phyloP scores from a whole-genome alignment of 345 rosid species.

The Alliaria petiolata region DNA sequence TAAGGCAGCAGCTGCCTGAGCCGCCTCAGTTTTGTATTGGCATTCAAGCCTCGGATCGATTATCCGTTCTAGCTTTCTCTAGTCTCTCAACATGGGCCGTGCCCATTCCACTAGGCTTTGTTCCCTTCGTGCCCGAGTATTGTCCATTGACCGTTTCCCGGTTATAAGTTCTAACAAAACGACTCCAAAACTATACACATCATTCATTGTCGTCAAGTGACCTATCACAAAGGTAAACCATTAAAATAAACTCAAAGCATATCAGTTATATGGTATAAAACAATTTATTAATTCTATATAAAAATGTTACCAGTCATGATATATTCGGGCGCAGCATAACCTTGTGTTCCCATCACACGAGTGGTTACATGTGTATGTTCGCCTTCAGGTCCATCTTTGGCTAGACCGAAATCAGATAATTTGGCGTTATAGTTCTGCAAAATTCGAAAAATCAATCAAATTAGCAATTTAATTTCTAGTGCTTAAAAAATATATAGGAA shows the following conservation, averaged over 20 bases:
- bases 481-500: neutral
- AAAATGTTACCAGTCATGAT: slow-evolving; percentile 40
- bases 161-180: too few species aligned
- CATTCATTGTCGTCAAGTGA: too few species aligned
- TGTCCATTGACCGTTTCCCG: slow-evolving; percentile 58
- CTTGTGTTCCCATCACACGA: too few species aligned
- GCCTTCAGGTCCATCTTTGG: too few species aligned
- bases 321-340: too few species aligned
- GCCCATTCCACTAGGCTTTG: slow-evolving; percentile 68
- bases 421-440: slow-evolving; percentile 44
- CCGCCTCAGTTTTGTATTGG: slow-evolving; percentile 51
- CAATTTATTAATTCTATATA: neutral
- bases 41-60: slow-evolving; percentile 66
- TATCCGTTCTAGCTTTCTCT: slow-evolving; percentile 42
- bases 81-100: slow-evolving; percentile 52
- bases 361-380: too few species aligned
- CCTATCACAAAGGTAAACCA: slow-evolving; percentile 35
- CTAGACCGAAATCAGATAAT: too few species aligned
- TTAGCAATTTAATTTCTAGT: neutral
- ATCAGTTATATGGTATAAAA: neutral
- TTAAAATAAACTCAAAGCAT: neutral
- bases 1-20: too few species aligned
- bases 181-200: too few species aligned
- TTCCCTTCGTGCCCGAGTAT: slow-evolving; percentile 41
- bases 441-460: neutral